Percentiles rank a stretch among this genome's conserved stretches.
Evolutionary conservation across 2,329 filamentous ascomycete genomes (phyloP).

Genomic region (Metarhizium sp.): DNA sequence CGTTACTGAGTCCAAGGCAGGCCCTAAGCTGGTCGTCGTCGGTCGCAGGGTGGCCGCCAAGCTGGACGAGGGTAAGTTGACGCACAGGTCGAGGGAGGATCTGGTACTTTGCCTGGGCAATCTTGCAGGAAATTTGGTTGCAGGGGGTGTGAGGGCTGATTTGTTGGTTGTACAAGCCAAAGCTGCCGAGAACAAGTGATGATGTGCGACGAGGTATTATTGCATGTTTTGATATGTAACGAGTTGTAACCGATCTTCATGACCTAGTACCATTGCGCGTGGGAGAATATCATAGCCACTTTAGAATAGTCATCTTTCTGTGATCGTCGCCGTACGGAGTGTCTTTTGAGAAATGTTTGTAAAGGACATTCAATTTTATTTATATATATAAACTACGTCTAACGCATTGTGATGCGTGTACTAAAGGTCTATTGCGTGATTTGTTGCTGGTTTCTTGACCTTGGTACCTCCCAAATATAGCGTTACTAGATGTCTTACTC

Average conservation of each 20-base stretch:
- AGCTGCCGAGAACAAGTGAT: background rate
- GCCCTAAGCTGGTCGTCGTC: constrained; percentile 14
- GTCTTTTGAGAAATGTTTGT: too few relatives aligned
- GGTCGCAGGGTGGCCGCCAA: constrained; percentile 11
- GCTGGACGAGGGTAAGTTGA: constrained; percentile 14
- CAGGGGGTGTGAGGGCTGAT: constrained; percentile 14
- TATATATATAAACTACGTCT: too few relatives aligned
- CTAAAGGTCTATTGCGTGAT: too few relatives aligned
- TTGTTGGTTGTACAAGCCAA: constrained; percentile 23
- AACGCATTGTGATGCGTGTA: too few relatives aligned
- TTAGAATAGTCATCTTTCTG: too few relatives aligned
- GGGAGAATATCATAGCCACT: background rate
- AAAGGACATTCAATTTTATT: too few relatives aligned
- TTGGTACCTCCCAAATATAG: too few relatives aligned
- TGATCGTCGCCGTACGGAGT: too few relatives aligned
- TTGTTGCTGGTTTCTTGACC: too few relatives aligned
- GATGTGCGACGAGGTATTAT: background rate
- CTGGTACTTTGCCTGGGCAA: constrained; percentile 13
- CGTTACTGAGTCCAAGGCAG: background rate
- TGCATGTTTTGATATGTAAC: background rate
- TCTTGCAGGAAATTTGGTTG: constrained; percentile 14
- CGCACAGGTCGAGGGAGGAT: constrained; percentile 9
- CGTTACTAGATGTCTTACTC: too few relatives aligned
- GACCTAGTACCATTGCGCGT: background rate
- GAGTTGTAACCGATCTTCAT: background rate